Percentiles rank a stretch among this genome's conserved stretches.
Evolutionary conservation across 73 alveolate species (phyloP).

Genomic region (Uronychia setigera): DNA sequence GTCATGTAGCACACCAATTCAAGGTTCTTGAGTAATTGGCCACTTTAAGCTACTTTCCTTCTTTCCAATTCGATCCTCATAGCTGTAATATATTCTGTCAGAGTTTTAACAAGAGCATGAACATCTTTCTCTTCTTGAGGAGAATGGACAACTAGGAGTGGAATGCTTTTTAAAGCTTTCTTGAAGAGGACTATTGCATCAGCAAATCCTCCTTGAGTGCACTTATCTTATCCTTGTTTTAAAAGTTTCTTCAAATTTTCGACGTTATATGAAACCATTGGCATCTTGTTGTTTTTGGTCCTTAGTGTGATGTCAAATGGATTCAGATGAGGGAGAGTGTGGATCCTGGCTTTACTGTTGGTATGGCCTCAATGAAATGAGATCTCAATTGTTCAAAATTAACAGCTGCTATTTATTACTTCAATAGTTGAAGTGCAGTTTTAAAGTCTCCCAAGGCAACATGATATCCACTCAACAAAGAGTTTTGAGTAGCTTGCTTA

Average conservation of each 20-base stretch:
- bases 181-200: conserved; percentile 28
- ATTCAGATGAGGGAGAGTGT: conserved; percentile 27
- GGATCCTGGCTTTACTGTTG: conserved; percentile 4
- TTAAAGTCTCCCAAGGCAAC: conserved; percentile 38
- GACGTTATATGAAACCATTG: background rate
- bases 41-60: conserved; percentile 17
- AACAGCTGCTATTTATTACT: conserved; percentile 27
- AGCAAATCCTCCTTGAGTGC: conserved; percentile 44
- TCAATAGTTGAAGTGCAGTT: conserved; percentile 19
- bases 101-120: conserved; percentile 6
- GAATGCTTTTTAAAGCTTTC: conserved; percentile 12
- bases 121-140: conserved; percentile 39
- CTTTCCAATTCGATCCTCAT: conserved; percentile 61
- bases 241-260: conserved; percentile 3
- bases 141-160: conserved; percentile 4
- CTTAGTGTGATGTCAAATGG: conserved; percentile 6
- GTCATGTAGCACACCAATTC: conserved; percentile 59
- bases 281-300: background rate
- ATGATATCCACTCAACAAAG: conserved; percentile 4
- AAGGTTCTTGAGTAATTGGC: conserved; percentile 22
- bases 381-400: conserved; percentile 21
- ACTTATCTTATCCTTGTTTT: conserved; percentile 22
- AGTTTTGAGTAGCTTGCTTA: background rate
- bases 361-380: conserved; percentile 14
- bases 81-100: conserved; percentile 55